These are phyloP conservation scores for Straminergon stramineum DNA, from an alignment of 225 moss, liverwort and hornwort genomes.

Conservation along the genomic window DNA sequence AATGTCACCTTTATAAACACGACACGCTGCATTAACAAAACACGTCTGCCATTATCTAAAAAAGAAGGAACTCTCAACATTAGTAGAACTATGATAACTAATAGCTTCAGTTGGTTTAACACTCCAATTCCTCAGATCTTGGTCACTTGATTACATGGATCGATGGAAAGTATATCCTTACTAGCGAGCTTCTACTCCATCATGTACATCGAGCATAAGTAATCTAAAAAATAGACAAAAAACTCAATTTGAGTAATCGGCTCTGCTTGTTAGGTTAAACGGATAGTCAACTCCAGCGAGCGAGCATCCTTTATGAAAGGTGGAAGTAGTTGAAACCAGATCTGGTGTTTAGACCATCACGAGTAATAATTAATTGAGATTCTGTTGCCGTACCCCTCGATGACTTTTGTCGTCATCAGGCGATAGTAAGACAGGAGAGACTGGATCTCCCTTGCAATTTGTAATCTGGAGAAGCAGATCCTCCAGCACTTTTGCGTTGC, in stretches of 20 bases:
- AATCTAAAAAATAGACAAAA: not conserved
- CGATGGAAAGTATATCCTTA: not conserved
- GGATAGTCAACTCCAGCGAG: not conserved
- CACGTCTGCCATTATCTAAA: not conserved
- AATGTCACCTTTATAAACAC: not conserved
- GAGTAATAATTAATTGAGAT: not conserved
- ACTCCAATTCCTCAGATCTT: not conserved
- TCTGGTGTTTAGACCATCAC: not conserved
- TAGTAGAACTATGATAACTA: not conserved
- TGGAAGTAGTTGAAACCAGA: not conserved
- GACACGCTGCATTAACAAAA: not conserved
- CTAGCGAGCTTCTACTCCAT: not conserved
- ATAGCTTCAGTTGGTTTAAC: not conserved
- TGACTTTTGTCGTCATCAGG: conserved; percentile 90
- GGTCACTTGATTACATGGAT: not conserved
- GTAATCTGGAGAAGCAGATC: conserved; percentile 51
- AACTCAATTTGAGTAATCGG: not conserved
- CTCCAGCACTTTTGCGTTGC: conserved; percentile 53
- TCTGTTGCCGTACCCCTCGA: conserved; percentile 52
- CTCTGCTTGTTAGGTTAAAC: not conserved
- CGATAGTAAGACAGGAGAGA: conserved; percentile 57
- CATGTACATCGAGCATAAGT: not conserved
- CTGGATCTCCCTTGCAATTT: conserved; percentile 33
- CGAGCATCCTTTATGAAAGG: not conserved
- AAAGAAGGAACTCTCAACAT: not conserved